A percentile compares a stretch with the other conserved stretches of the same genome.
These are phyloP conservation scores for Melanomma pulvis-pyrius DNA, from an alignment of 495 filamentous ascomycete genomes.

Conservation along the genomic window DNA sequence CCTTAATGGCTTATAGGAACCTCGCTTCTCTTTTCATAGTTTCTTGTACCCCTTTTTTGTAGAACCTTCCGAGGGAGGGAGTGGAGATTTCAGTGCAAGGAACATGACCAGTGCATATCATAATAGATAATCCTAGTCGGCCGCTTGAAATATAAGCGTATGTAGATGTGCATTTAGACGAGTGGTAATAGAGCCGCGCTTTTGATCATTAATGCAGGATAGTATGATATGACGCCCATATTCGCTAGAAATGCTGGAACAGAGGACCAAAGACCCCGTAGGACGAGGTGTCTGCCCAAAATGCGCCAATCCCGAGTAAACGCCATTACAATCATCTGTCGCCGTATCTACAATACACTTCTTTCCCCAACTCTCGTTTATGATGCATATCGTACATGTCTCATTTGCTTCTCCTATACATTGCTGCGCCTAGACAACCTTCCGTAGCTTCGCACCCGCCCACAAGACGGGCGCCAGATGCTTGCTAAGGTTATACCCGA, in stretches of 20 bases:
- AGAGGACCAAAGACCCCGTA: not conserved
- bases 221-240: not conserved
- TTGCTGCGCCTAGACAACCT: constrained; percentile 39
- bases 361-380: not conserved
- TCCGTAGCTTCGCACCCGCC: constrained; percentile 46
- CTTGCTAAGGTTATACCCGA: constrained; percentile 58
- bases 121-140: not conserved
- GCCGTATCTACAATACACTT: not conserved
- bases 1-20: not conserved
- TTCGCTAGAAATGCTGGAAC: not conserved
- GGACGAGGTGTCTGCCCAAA: not conserved
- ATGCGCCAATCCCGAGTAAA: not conserved
- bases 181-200: not conserved
- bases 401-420: not conserved
- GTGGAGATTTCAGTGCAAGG: no score
- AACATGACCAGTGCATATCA: not conserved
- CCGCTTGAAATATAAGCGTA: no score
- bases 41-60: no score
- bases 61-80: no score
- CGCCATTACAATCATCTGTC: not conserved
- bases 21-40: no score
- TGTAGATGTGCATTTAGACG: no score
- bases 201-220: not conserved
- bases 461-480: constrained; percentile 56
- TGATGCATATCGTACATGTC: not conserved